These are phyloP conservation scores for Knufia fluminis DNA, from an alignment of 2,329 filamentous ascomycete genomes.

Conservation along the genomic window DNA sequence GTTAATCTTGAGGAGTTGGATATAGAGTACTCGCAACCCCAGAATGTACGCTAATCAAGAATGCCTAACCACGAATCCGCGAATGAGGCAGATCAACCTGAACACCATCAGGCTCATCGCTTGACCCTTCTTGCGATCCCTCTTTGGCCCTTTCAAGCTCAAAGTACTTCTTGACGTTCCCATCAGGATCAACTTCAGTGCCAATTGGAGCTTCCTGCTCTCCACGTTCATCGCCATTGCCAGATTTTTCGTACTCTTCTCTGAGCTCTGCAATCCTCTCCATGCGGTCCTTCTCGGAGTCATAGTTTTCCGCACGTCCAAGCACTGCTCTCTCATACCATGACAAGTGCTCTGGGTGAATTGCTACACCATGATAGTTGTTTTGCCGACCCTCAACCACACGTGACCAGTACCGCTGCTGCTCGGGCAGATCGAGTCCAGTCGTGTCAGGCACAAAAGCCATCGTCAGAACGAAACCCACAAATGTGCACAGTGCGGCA, in stretches of 20 bases:
- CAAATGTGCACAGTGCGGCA: constrained; percentile 34
- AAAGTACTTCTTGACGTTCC: constrained; percentile 11
- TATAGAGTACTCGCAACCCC: too few relatives aligned
- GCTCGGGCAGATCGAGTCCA: constrained; percentile 9
- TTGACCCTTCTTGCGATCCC: too few relatives aligned
- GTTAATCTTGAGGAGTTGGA: too few relatives aligned
- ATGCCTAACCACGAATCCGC: too few relatives aligned
- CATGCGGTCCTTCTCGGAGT: constrained; percentile 3
- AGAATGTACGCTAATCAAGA: too few relatives aligned
- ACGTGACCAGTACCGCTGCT: constrained; percentile 8
- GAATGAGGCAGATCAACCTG: too few relatives aligned
- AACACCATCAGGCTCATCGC: too few relatives aligned
- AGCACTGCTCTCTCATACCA: constrained; percentile 3
- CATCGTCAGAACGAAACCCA: constrained; percentile 70
- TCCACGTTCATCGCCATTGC: constrained; percentile 8
- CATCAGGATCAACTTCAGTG: background rate
- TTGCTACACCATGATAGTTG: constrained; percentile 6
- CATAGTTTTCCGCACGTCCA: constrained; percentile 3
- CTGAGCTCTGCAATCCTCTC: background rate
- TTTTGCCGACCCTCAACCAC: constrained; percentile 5
- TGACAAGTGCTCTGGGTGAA: constrained; percentile 6
- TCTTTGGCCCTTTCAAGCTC: constrained; percentile 7
- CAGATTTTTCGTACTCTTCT: constrained; percentile 5
- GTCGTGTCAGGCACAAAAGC: constrained; percentile 84
- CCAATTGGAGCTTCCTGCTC: constrained; percentile 8